These are phyloP conservation scores for Leccinum olivaceopallidum DNA, from an alignment of 768 basidiomycete genomes.

Conservation along the genomic window DNA sequence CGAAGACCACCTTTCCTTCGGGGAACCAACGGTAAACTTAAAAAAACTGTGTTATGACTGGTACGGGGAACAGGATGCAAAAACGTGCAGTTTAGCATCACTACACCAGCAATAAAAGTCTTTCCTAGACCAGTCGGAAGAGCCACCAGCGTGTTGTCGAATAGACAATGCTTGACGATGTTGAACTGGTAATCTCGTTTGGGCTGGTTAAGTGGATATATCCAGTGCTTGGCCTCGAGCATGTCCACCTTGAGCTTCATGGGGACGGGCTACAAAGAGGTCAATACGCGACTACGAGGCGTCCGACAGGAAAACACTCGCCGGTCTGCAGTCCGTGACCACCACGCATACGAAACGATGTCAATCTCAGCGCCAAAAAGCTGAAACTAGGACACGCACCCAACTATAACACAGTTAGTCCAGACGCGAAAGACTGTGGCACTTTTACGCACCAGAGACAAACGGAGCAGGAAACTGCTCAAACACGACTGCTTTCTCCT, in stretches of 20 bases:
- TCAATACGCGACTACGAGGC: constrained; percentile 1
- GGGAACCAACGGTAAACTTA: constrained; percentile 92
- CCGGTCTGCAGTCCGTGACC: constrained; percentile 29
- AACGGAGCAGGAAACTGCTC: constrained; percentile 87
- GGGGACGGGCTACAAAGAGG: constrained; percentile 51
- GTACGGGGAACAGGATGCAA: background rate
- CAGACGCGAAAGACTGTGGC: background rate
- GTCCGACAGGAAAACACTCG: constrained; percentile 11
- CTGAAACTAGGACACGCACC: constrained; percentile 42
- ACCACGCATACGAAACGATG: background rate
- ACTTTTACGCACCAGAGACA: constrained; percentile 52
- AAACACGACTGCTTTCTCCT: constrained; percentile 59
- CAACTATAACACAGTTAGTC: constrained; percentile 39
- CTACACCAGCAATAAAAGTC: constrained; percentile 95
- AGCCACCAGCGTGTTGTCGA: constrained; percentile 92
- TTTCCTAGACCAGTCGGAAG: constrained; percentile 97
- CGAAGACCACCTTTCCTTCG: constrained; percentile 87
- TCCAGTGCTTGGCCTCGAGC: constrained; percentile 82
- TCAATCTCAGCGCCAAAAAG: constrained; percentile 6
- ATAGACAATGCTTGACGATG: constrained; percentile 81
- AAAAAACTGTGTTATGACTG: constrained; percentile 6
- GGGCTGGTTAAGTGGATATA: constrained; percentile 86
- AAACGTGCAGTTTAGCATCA: constrained; percentile 88
- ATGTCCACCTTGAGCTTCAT: constrained; percentile 81
- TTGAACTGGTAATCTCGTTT: constrained; percentile 95